Base-by-base conservation (phyloP, 768 basidiomycete genomes). In the Mycena vitilis region DNA sequence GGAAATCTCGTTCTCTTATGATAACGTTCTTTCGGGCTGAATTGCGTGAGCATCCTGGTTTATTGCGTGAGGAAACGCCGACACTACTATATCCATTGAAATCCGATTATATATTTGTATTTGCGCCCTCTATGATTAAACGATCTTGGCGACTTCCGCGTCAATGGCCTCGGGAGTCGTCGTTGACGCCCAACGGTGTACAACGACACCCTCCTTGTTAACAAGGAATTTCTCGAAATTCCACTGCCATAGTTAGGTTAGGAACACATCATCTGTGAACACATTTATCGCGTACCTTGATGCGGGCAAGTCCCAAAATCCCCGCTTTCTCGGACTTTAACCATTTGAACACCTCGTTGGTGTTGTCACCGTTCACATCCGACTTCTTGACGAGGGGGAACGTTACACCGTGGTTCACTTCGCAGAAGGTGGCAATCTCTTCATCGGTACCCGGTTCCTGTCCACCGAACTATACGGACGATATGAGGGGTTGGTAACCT, bases 371-470 rank as follows among this genome's bases (percentile, higher is more conserved):
- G 77, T 98, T 98, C 47, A 98, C 96, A 59, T 98, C 94, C 22
- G 92, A 92, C 81, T 97, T 98, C 82, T 89, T 92, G 90, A 94
- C 93, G 57, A 98, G 80, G 13, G 94, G 94, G 84, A 97, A 97
- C 9, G 88, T 88, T 34, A 98, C 95, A 20, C 94, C 94, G 77
- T 96, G 90, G 83, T 96, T 97, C 69, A 88, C 74, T 58, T 87
- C 81, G 81, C 94, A 95, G 79, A 92, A 93, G 74, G 88, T 82
- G 22, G 83, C 84, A 73, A 96, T 92, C 49, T 86, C 86, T n/a
- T 84, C 85, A 73, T 96, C 95, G 38, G 86, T 83, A n/a, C 86
- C 91, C 0, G 95, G 95, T 74, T 96, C 95, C 80, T 96, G 95
- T 0, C 87, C 86, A 62, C 89, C 93, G 74, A 97, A 96, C 90